phyloP scores from a whole-genome alignment of 176 grass and related monocot species.

The Zoysia pacifica region DNA sequence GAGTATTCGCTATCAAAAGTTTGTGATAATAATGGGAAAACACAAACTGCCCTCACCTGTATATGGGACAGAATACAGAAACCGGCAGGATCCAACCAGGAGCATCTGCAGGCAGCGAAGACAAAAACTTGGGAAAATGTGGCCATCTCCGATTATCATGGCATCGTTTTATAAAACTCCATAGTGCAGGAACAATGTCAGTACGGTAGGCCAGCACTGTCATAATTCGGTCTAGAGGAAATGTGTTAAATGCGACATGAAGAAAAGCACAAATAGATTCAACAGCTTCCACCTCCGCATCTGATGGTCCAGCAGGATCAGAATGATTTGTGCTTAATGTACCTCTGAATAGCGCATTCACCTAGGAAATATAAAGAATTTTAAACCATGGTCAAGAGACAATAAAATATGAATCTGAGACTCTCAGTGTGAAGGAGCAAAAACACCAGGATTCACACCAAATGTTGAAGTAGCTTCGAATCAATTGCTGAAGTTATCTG shows the following conservation, averaged over 20 bases:
- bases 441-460: conserved; percentile 54
- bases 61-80: conserved; percentile 96
- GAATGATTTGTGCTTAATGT: conserved; percentile 57
- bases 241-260: conserved; percentile 78
- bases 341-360: conserved; percentile 80
- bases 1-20: conserved; percentile 10
- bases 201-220: conserved; percentile 88
- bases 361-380: conserved; percentile 49
- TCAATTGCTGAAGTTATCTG: conserved; percentile 85
- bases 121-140: conserved; percentile 61
- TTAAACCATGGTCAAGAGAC: conserved; percentile 42
- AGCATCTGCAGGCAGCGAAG: conserved; percentile 51
- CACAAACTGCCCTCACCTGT: conserved; percentile 65
- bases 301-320: conserved; percentile 53
- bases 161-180: conserved; percentile 89
- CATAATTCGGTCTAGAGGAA: conserved; percentile 70
- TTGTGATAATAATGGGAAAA: background rate
- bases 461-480: conserved; percentile 77
- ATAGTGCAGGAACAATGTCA: conserved; percentile 90
- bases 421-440: background rate
- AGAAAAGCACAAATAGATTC: conserved; percentile 95
- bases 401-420: conserved; percentile 24
- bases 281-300: conserved; percentile 79
- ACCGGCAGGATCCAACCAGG: conserved; percentile 90
- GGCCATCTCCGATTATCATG: conserved; percentile 87